Evolutionary conservation across 345 rosid species (phyloP).

Genomic region (Tarenaya hassleriana): DNA sequence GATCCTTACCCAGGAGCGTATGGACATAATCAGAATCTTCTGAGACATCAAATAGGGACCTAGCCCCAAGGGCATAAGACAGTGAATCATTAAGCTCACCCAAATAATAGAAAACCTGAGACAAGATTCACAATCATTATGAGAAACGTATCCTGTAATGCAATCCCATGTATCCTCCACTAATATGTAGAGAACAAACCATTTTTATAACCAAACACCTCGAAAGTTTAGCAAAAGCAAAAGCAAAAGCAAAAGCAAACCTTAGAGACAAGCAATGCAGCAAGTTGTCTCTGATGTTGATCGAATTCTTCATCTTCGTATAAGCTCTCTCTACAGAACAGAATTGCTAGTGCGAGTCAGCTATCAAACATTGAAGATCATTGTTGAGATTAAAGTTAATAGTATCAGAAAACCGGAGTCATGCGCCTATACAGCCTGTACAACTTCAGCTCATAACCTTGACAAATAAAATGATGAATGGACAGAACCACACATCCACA

Average conservation of each 20-base stretch:
- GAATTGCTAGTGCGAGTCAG: background rate
- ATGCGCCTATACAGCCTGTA: background rate
- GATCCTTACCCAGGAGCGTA: constrained; percentile 64
- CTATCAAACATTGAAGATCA: too few species aligned
- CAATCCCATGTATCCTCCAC: background rate
- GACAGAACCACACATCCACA: too few species aligned
- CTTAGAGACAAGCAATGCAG: constrained; percentile 75
- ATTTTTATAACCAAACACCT: background rate
- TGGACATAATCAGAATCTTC: constrained; percentile 78
- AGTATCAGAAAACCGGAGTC: background rate
- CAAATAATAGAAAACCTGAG: constrained; percentile 69
- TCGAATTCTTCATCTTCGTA: constrained; percentile 86
- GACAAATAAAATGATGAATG: background rate
- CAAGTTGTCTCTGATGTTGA: constrained; percentile 68
- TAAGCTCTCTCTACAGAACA: constrained; percentile 49
- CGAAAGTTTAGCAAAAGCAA: too few species aligned
- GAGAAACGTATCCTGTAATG: background rate
- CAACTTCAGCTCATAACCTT: background rate
- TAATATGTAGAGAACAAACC: too few species aligned
- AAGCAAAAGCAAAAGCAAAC: constrained; percentile 24
- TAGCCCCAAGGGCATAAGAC: constrained; percentile 86
- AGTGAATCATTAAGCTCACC: constrained; percentile 79
- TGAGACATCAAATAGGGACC: constrained; percentile 67
- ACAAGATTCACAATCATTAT: background rate
- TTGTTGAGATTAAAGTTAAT: background rate